phyloP scores from a whole-genome alignment of 208 protist genomes.

The Leishmania guyanensis region DNA sequence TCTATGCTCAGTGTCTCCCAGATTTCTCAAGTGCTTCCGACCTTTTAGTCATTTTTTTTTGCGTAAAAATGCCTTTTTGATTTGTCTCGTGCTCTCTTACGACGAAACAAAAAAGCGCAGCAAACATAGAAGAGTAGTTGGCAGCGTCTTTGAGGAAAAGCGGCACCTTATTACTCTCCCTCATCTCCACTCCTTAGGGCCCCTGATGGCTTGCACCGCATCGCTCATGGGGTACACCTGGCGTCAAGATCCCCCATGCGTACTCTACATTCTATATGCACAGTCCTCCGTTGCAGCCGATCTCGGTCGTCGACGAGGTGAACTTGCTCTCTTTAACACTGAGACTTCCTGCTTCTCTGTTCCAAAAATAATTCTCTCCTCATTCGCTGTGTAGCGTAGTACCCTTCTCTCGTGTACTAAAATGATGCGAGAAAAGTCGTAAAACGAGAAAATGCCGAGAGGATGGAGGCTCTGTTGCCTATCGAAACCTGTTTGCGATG shows the following conservation, averaged over 20 bases:
- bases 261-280: background rate
- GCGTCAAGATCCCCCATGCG: background rate
- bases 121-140: background rate
- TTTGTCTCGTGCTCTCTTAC: background rate
- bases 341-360: background rate
- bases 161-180: background rate
- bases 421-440: background rate
- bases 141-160: background rate
- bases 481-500: slow-evolving; percentile 46
- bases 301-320: background rate
- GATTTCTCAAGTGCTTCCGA: background rate
- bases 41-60: background rate
- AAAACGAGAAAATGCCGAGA: background rate
- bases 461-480: slow-evolving; percentile 62
- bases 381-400: background rate
- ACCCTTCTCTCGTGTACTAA: background rate
- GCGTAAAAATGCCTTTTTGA: background rate
- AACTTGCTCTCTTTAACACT: slow-evolving; percentile 3
- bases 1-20: background rate
- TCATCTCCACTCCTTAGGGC: background rate
- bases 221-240: background rate
- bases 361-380: background rate
- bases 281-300: background rate
- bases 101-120: background rate
- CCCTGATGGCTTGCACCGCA: background rate